phyloP scores from a whole-genome alignment of 108 stramenopile species.

The Fragilariopsis cylindrus region DNA sequence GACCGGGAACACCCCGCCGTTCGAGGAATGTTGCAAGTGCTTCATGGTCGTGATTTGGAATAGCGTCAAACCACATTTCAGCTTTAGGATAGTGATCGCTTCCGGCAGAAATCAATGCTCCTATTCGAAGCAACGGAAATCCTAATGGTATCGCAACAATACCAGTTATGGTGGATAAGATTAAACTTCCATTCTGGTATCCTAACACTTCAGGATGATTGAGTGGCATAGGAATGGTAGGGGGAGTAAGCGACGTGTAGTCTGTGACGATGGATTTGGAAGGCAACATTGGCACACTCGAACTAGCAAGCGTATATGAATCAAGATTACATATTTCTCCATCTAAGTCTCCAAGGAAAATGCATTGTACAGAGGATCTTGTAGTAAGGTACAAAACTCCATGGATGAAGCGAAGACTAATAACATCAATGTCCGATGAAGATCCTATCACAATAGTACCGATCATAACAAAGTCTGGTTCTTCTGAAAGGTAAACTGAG shows the following conservation, averaged over 20 bases:
- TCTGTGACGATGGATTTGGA: constrained; percentile 12
- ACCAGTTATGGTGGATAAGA: constrained; percentile 67
- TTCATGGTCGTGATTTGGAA: constrained; percentile 60
- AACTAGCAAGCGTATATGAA: constrained; percentile 62
- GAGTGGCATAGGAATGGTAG: constrained; percentile 47
- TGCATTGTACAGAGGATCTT: constrained; percentile 56
- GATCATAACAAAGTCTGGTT: constrained; percentile 63
- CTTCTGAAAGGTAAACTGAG: constrained; percentile 67
- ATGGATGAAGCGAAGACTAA: constrained; percentile 74
- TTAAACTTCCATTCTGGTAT: constrained; percentile 74
- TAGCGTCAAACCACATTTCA: constrained; percentile 72
- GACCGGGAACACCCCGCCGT: constrained; percentile 60
- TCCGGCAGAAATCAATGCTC: constrained; percentile 68
- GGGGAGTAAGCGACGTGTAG: constrained; percentile 36
- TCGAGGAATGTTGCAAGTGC: constrained; percentile 69
- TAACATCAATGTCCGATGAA: constrained; percentile 39
- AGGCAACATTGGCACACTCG: constrained; percentile 38
- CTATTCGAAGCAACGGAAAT: constrained; percentile 72
- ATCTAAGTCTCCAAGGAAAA: constrained; percentile 70
- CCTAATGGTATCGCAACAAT: constrained; percentile 58
- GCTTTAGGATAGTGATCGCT: constrained; percentile 46
- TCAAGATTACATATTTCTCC: constrained; percentile 69
- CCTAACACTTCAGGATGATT: constrained; percentile 70
- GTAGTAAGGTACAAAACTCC: constrained; percentile 77
- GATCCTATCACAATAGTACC: constrained; percentile 52